These are phyloP conservation scores for Ilex asprella DNA, from an alignment of 257 asterid species.

Conservation along the genomic window DNA sequence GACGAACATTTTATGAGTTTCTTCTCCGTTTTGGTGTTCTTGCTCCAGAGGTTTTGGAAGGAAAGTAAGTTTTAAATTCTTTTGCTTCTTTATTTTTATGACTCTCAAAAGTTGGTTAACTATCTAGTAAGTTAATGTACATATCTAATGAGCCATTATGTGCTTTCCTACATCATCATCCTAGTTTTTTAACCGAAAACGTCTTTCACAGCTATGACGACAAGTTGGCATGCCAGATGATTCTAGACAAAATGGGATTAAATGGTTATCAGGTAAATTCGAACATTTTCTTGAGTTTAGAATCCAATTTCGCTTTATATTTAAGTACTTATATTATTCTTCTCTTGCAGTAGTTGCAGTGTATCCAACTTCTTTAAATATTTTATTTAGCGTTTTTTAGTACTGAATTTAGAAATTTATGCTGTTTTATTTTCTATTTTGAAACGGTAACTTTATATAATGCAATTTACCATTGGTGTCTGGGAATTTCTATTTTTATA, in stretches of 20 bases:
- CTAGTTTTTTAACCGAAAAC: neutral
- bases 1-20: conserved; percentile 95
- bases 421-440: too few relatives aligned
- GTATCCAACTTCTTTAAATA: too few relatives aligned
- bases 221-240: conserved; percentile 78
- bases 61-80: conserved; percentile 44
- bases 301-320: too few relatives aligned
- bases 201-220: conserved; percentile 65
- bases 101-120: neutral
- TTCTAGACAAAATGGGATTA: conserved; percentile 84
- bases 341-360: too few relatives aligned
- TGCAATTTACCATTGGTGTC: neutral
- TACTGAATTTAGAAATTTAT: too few relatives aligned
- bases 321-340: too few relatives aligned
- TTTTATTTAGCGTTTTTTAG: neutral
- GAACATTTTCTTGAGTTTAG: neutral
- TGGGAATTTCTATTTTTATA: neutral
- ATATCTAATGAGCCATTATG: conserved; percentile 1
- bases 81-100: conserved; percentile 3
- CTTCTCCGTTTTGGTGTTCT: conserved; percentile 98
- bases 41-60: conserved; percentile 60
- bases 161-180: neutral
- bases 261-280: conserved; percentile 80
- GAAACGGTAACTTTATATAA: neutral
- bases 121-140: neutral